Evolutionary conservation across 2,329 filamentous ascomycete genomes (phyloP).

Genomic region (Apiospora marii): DNA sequence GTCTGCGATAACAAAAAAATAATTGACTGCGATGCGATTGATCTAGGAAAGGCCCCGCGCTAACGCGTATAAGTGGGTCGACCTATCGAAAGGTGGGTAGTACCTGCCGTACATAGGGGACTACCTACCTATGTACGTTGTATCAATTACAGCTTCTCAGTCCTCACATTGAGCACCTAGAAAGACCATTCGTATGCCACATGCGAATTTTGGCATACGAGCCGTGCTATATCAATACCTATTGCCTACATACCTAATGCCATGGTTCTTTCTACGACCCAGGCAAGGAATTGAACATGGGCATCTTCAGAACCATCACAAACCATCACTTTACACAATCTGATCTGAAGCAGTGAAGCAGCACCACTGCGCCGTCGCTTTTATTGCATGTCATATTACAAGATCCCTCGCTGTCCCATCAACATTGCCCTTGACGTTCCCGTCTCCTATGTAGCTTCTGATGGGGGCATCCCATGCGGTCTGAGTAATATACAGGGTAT

Average conservation of each 20-base stretch:
- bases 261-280: no score
- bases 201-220: no score
- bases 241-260: no score
- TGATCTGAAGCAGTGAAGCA: background rate
- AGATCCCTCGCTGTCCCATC: background rate
- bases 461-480: constrained; percentile 6
- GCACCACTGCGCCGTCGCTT: background rate
- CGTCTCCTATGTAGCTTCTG: constrained; percentile 6
- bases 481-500: constrained; percentile 18
- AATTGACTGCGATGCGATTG: constrained; percentile 9
- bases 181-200: no score
- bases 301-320: background rate
- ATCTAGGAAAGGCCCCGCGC: background rate
- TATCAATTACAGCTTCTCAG: background rate
- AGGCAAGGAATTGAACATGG: background rate
- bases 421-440: background rate
- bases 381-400: constrained; percentile 14
- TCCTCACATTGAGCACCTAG: no score
- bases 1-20: constrained; percentile 22
- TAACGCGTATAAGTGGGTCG: background rate
- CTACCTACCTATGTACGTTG: no score
- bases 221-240: no score
- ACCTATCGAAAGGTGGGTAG: background rate
- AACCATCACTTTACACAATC: background rate
- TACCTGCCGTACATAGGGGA: no score